A percentile compares a stretch with the other conserved stretches of the same genome.
Evolutionary conservation across 768 basidiomycete species (phyloP).

Genomic region (Nidularia sp.): DNA sequence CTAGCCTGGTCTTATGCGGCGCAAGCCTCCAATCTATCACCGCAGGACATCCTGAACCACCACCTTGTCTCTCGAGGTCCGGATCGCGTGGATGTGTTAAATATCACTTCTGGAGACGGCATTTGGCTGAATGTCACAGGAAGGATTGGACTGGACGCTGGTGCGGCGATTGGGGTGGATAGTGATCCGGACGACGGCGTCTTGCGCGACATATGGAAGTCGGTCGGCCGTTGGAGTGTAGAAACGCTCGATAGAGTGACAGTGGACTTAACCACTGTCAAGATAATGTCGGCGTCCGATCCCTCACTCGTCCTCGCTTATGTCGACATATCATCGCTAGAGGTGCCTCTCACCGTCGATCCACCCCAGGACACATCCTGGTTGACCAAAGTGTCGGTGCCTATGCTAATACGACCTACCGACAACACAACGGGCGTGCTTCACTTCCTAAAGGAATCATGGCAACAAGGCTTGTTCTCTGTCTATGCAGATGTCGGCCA

Average conservation of each 20-base stretch:
- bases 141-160: constrained; percentile 66
- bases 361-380: constrained; percentile 50
- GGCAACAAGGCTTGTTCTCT: constrained; percentile 47
- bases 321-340: constrained; percentile 43
- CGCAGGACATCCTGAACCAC: constrained; percentile 54
- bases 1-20: constrained; percentile 68
- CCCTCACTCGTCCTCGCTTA: constrained; percentile 37
- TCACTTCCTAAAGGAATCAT: constrained; percentile 53
- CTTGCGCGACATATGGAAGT: constrained; percentile 53
- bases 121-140: constrained; percentile 58
- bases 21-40: constrained; percentile 44
- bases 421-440: constrained; percentile 42
- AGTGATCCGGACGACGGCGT: constrained; percentile 38
- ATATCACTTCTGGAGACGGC: constrained; percentile 45
- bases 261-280: constrained; percentile 47
- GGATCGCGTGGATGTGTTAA: constrained; percentile 56
- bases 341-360: constrained; percentile 52
- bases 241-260: constrained; percentile 51
- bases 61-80: constrained; percentile 59
- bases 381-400: constrained; percentile 51
- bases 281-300: constrained; percentile 41
- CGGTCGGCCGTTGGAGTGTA: constrained; percentile 66
- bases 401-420: constrained; percentile 50
- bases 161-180: constrained; percentile 53
- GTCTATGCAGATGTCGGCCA: constrained; percentile 38